A percentile compares a stretch with the other conserved stretches of the same genome.
These are phyloP conservation scores for Teunomyces tritomae DNA, from an alignment of 805 yeast species.

Conservation along the genomic window DNA sequence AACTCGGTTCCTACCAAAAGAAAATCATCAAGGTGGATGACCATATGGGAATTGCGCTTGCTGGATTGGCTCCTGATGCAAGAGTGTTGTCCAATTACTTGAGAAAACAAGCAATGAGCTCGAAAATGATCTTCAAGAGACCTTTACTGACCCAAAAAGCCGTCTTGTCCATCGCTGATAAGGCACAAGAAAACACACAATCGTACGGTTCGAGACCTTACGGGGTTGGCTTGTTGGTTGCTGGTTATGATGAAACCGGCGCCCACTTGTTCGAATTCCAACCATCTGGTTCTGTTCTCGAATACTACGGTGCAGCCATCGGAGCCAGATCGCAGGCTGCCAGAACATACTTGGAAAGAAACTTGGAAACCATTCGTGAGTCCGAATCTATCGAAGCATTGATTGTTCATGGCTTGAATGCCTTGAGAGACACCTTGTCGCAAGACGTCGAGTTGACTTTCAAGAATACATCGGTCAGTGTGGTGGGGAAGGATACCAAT, in stretches of 20 bases:
- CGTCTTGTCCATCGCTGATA: conserved; percentile 84
- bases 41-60: conserved; percentile 91
- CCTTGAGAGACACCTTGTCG: conserved; percentile 88
- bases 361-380: conserved; percentile 63
- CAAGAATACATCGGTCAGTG: conserved; percentile 84
- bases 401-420: conserved; percentile 81
- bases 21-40: conserved; percentile 88
- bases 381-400: conserved; percentile 65
- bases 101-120: conserved; percentile 87
- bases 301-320: conserved; percentile 89
- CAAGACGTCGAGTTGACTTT: conserved; percentile 89
- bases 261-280: conserved; percentile 93
- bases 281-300: conserved; percentile 92
- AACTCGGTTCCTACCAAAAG: conserved; percentile 93
- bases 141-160: conserved; percentile 82
- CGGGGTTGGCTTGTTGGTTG: conserved; percentile 90
- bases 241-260: conserved; percentile 92
- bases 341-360: conserved; percentile 89
- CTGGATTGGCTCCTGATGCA: conserved; percentile 98
- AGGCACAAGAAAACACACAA: conserved; percentile 96
- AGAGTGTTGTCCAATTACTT: conserved; percentile 85
- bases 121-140: conserved; percentile 80
- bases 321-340: conserved; percentile 99
- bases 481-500: conserved; percentile 78
- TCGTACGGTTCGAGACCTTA: conserved; percentile 96